Conservation (phyloP, 192 early-diverging fungal genomes). For the Linnemannia schmuckeri region DNA sequence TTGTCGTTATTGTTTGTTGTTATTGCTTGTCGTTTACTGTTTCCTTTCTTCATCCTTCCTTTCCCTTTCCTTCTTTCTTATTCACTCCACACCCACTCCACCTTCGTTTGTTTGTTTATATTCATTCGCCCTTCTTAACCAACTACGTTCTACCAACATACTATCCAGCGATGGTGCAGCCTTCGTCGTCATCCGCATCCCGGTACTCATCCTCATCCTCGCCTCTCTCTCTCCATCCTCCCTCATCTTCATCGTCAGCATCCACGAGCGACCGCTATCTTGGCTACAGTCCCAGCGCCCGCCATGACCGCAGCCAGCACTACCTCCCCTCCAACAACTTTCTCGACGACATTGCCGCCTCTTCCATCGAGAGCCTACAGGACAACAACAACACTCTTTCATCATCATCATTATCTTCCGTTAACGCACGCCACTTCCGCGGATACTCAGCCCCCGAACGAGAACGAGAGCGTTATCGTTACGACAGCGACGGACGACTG, state of each 20-base stretch:
- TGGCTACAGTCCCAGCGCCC: slow-evolving; percentile 13
- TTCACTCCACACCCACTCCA: neutral
- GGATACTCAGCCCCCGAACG: neutral
- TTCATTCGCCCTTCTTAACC: neutral
- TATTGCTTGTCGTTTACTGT: neutral
- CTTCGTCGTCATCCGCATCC: neutral
- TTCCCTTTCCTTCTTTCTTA: neutral
- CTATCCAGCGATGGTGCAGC: neutral
- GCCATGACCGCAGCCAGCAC: slow-evolving; percentile 8
- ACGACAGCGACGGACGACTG: neutral
- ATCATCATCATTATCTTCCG: neutral
- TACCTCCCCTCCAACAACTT: neutral
- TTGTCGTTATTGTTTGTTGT: neutral
- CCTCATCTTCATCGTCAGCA: slow-evolving; percentile 2
- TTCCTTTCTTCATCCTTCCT: neutral
- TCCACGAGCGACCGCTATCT: neutral
- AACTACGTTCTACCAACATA: neutral
- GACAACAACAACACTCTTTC: neutral
- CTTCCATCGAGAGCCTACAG: neutral
- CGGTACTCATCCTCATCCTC: slow-evolving; percentile 14
- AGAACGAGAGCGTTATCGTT: neutral
- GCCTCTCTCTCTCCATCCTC: neutral
- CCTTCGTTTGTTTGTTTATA: neutral
- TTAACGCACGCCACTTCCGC: neutral
- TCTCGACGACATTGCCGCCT: neutral